Evolutionary conservation across 2,329 filamentous ascomycete genomes (phyloP), one percentile per base, ranked within the genome.

Genomic region (Aspergillus sp.): DNA sequence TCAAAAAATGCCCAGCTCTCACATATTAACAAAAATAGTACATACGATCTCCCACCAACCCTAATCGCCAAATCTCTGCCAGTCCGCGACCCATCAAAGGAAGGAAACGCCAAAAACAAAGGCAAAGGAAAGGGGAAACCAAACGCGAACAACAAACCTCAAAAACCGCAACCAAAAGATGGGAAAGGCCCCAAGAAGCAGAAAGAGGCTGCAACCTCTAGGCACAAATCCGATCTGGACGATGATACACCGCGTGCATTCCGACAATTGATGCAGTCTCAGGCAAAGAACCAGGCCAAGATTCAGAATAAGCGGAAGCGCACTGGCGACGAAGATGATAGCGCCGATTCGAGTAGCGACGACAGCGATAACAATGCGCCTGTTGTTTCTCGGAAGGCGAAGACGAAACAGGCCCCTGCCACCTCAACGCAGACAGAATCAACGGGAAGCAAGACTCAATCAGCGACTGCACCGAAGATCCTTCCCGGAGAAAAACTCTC

Each of bases 231-330:
- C 79, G 63, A 61, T 35, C 52, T 61, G 37, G 74, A 83, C 40
- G 87, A 96, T 72, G 95, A 98, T 76, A 93, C 90, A 1, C 95
- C 95, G 0, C 89, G 91, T 64, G 91, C 90, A 1, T 99, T 99
- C 75, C 85, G 86, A 61, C 87, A 92, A 12, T 78, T 98, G 61
- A 95, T 98, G 90, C 86, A 90, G 35, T 84, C 87, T 64, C 84
- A 88, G n/a, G 62, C 59, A 73, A 19, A 27, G 41, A 27, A 82
- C 9, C 45, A 53, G 87, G 2, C 59, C 66, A 33, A 75, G 9
- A 27, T 23, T 9, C 73, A 69, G 21, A 81, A 80, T 65, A 84
- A 83, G 66, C 79, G 80, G 47, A 83, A 82, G 64, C 68, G 71
- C 4, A 67, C 23, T 21, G 24, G 17, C 4, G 41, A 66, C 9